Conservation (phyloP, 768 basidiomycete species). For the Kondoa subrosea region DNA sequence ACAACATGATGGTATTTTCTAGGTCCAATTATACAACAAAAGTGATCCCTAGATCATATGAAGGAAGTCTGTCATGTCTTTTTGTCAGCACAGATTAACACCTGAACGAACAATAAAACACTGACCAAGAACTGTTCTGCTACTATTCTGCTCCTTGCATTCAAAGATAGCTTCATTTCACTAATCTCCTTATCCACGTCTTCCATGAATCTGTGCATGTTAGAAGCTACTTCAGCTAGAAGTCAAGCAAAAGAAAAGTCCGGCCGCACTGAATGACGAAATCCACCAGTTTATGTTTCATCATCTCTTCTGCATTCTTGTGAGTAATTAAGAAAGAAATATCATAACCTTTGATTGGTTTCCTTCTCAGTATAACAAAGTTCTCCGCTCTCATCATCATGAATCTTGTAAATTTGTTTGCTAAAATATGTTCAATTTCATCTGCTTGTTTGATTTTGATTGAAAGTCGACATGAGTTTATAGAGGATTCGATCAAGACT, state of each 20-base stretch:
- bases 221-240: slow-evolving; percentile 11
- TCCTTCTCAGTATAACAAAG: slow-evolving; percentile 87
- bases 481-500: slow-evolving; percentile 87
- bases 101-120: background rate
- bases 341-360: slow-evolving; percentile 93
- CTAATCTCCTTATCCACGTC: slow-evolving; percentile 99
- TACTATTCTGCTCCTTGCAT: slow-evolving; percentile 87
- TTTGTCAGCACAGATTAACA: background rate
- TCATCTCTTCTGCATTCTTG: slow-evolving; percentile 90
- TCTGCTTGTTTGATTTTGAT: slow-evolving; percentile 99
- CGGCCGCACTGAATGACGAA: slow-evolving; percentile 83
- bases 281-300: slow-evolving; percentile 98
- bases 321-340: slow-evolving; percentile 98
- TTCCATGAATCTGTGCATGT: slow-evolving; percentile 22
- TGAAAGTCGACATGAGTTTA: slow-evolving; percentile 90
- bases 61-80: background rate
- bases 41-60: background rate
- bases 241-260: background rate
- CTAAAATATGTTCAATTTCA: slow-evolving; percentile 91
- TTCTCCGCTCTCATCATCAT: slow-evolving; percentile 98
- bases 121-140: slow-evolving; percentile 43
- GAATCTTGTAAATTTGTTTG: slow-evolving; percentile 95
- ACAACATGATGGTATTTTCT: too few species aligned
- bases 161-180: slow-evolving; percentile 94
- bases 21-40: too few species aligned